Percentiles rank a stretch among this genome's conserved stretches.
These are phyloP conservation scores for Metroxylon sagu DNA, from an alignment of 176 grass and related monocot species.

Conservation along the genomic window DNA sequence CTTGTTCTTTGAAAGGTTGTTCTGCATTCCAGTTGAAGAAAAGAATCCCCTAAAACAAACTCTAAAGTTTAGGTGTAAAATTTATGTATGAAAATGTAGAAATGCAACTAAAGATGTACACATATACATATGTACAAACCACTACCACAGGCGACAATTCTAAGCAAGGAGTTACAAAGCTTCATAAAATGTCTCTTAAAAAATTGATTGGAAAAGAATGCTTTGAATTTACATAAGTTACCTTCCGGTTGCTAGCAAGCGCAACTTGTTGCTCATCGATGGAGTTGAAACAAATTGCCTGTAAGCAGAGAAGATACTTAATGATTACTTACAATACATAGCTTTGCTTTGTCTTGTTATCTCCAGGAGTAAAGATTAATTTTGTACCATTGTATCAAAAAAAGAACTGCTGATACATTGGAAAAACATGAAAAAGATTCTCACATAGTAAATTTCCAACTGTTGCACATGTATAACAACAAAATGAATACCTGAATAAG, in stretches of 20 bases:
- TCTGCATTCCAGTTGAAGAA: constrained; percentile 71
- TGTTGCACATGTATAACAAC: constrained; percentile 8
- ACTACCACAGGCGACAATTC: too few relatives aligned
- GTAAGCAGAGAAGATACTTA: constrained; percentile 16
- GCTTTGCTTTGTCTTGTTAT: neutral
- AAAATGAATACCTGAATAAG: constrained; percentile 74
- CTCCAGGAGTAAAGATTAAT: neutral
- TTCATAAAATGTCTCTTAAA: neutral
- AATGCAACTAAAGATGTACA: neutral
- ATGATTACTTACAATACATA: too few relatives aligned
- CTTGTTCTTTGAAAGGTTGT: constrained; percentile 28
- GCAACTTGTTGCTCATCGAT: constrained; percentile 69
- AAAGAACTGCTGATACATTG: neutral
- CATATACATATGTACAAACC: too few relatives aligned
- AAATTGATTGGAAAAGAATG: neutral
- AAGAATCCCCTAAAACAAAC: constrained; percentile 58
- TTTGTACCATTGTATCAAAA: neutral
- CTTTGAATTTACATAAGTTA: constrained; percentile 17
- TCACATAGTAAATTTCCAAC: constrained; percentile 7
- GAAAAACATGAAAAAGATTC: constrained; percentile 8
- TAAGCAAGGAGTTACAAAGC: too few relatives aligned
- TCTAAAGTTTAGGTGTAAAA: neutral
- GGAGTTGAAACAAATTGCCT: constrained; percentile 88
- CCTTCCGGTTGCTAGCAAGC: constrained; percentile 80
- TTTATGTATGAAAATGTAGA: neutral